Conservation (phyloP, 2,329 filamentous ascomycete genomes). For the Monosporascus sp. region DNA sequence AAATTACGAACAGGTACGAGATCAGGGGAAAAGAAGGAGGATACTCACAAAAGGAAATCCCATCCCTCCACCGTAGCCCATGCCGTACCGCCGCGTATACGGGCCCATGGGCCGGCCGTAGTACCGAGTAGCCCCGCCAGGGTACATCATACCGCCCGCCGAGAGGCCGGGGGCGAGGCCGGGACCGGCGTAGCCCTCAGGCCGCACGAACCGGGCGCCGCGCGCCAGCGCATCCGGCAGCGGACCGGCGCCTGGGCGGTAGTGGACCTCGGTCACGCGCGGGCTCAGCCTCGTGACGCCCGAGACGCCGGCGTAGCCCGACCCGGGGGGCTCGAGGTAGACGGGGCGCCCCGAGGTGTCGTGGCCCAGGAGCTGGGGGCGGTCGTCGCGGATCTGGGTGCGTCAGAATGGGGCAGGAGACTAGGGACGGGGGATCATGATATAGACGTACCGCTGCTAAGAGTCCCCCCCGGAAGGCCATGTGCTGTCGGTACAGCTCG, state of each 20-base stretch:
- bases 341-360: conserved; percentile 48
- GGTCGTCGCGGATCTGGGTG: conserved; percentile 35
- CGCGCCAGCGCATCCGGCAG: conserved; percentile 25
- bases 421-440: neutral
- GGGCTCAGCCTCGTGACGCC: conserved; percentile 12
- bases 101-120: conserved; percentile 42
- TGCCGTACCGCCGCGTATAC: conserved; percentile 38
- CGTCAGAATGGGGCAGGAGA: neutral
- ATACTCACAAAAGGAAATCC: conserved; percentile 33
- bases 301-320: conserved; percentile 12
- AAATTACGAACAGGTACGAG: too few species aligned
- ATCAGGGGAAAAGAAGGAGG: too few species aligned
- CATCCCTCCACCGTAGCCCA: conserved; percentile 38
- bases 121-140: conserved; percentile 36
- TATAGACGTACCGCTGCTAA: conserved; percentile 31
- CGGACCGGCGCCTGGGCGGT: conserved; percentile 18
- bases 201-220: conserved; percentile 38
- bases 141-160: conserved; percentile 25
- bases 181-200: conserved; percentile 15
- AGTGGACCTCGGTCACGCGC: conserved; percentile 22
- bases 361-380: conserved; percentile 50
- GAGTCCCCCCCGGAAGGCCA: conserved; percentile 45
- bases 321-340: conserved; percentile 52
- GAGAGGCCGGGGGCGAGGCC: neutral
- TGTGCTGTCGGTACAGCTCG: conserved; percentile 46